Evolutionary conservation across 225 moss, liverwort and hornwort species (phyloP).

Genomic region (Marchantia polymorpha): DNA sequence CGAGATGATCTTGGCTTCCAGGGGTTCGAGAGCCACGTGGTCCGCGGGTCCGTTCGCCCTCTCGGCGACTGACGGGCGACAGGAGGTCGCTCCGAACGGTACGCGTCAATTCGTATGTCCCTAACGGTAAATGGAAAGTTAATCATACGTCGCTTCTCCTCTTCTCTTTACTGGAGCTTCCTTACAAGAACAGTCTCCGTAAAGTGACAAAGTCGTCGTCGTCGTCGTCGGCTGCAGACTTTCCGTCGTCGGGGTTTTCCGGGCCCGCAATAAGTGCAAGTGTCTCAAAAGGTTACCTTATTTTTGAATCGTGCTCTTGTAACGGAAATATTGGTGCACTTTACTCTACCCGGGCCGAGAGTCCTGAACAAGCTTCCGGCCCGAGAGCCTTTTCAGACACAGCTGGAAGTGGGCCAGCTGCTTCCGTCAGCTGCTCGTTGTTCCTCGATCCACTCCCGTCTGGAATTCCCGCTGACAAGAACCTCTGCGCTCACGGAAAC

Average conservation of each 20-base stretch:
- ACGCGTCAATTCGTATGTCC: neutral
- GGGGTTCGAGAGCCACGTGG: neutral
- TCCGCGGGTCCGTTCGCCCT: neutral
- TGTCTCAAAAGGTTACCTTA: no score
- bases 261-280: no score
- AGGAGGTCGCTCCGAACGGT: neutral
- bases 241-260: no score
- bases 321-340: no score
- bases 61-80: neutral
- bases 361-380: neutral
- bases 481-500: no score
- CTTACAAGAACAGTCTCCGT: no score
- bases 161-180: neutral
- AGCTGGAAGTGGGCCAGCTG: neutral
- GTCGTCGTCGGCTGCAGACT: no score
- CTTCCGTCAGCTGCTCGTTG: no score
- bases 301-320: no score
- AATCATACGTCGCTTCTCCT: neutral
- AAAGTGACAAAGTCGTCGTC: no score
- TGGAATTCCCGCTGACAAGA: no score
- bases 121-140: conserved; percentile 4
- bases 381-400: neutral
- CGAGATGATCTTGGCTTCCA: neutral
- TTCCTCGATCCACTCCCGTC: no score
- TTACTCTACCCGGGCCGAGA: neutral